phyloP scores from a whole-genome alignment of 179 eudicot genomes.

The Actinidia arguta region DNA sequence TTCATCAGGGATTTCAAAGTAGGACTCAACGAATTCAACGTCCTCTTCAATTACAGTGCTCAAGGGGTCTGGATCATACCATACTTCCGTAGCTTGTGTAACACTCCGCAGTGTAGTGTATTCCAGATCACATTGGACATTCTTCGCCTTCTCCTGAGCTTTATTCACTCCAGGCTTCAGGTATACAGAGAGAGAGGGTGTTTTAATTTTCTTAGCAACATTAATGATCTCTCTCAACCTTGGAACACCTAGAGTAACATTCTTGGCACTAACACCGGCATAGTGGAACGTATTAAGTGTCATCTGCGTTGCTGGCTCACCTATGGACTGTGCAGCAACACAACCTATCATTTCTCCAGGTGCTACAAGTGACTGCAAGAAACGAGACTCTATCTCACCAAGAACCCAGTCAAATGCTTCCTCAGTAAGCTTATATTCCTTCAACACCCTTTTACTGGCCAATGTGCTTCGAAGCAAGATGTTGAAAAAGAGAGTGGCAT shows the following conservation, averaged over 20 bases:
- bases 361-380: conserved; percentile 94
- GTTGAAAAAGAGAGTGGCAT: conserved; percentile 93
- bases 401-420: conserved; percentile 99
- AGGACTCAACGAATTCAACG: conserved; percentile 90
- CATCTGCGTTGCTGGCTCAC: conserved; percentile 99
- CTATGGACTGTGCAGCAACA: conserved; percentile 99
- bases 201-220: conserved; percentile 97
- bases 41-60: conserved; percentile 93
- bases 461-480: conserved; percentile 94
- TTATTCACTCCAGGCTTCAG: conserved; percentile 76
- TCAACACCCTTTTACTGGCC: conserved; percentile 91
- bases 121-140: conserved; percentile 92
- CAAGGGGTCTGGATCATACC: conserved; percentile 99
- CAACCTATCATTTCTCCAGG: conserved; percentile 99
- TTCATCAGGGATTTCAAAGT: conserved; percentile 99
- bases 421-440: conserved; percentile 86
- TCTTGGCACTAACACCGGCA: conserved; percentile 99
- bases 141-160: conserved; percentile 92
- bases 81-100: conserved; percentile 98
- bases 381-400: conserved; percentile 97
- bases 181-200: conserved; percentile 94
- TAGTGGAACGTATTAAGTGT: conserved; percentile 96
- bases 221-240: conserved; percentile 97
- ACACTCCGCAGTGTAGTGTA: conserved; percentile 95
- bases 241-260: conserved; percentile 98